Base-by-base conservation (phyloP, 495 filamentous ascomycete genomes). In the Hyaloscypha hepaticicola region DNA sequence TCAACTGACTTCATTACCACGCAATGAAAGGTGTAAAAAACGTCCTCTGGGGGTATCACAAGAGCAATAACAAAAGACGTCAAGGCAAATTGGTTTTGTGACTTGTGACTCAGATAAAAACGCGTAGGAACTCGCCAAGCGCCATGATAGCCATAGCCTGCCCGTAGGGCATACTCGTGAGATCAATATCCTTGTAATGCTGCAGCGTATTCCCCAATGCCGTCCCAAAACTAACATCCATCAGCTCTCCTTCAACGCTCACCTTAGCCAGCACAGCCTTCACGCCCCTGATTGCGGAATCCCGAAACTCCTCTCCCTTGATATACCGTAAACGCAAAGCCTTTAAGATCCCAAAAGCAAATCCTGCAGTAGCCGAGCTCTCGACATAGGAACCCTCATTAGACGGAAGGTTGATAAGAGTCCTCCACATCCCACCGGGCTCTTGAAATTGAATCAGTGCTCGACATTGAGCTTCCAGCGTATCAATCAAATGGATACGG, bases 71-170 rank as follows among this genome's bases (percentile, higher is more conserved):
- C n/a, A n/a, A n/a, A n/a, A n/a, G n/a, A n/a, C n/a, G n/a, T n/a
- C n/a, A n/a, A n/a, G n/a, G n/a, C n/a, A n/a, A n/a, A n/a, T n/a
- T n/a, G n/a, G n/a, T n/a, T n/a, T n/a, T n/a, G n/a, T n/a, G n/a
- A n/a, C n/a, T n/a, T n/a, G n/a, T 45, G 25, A 9, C 27, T 64
- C 70, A 73, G 45, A 84, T 81, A 50, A 80, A 87, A 25, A 80
- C 80, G 58, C 87, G 76, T 65, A 88, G 68, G 63, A 87, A 86
- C 72, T 91, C 88, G 11, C 82, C 87, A 60, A 90, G 69, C 0
- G 85, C 85, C 82, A 90, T 88, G 31, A 90, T 88, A 1, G 87
- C 88, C 88, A 91, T 91, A 0, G 88, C 87, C 71, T 91, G 89
- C 1, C 89, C 89, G 69, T 90, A 91, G 26, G 88, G 89, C 89